A percentile compares a stretch with the other conserved stretches of the same genome.
Evolutionary conservation across 768 basidiomycete genomes (phyloP).

Genomic region (Galerina marginata): DNA sequence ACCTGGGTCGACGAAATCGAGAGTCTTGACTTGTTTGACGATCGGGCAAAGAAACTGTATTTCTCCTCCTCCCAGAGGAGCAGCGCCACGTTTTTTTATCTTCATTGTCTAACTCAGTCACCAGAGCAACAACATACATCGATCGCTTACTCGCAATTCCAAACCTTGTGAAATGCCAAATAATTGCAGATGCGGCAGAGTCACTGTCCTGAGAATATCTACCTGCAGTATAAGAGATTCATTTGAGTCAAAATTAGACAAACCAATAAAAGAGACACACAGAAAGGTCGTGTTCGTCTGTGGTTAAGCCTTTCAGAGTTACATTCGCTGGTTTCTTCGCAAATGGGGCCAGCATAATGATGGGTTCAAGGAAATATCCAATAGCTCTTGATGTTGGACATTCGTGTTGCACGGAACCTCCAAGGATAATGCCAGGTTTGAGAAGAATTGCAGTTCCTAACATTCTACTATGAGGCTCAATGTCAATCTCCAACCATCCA

Average conservation of each 20-base stretch:
- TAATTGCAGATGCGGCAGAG: slow-evolving; percentile 86
- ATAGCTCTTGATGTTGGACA: slow-evolving; percentile 89
- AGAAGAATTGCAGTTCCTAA: slow-evolving; percentile 89
- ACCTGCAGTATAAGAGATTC: slow-evolving; percentile 51
- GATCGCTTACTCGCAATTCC: slow-evolving; percentile 74
- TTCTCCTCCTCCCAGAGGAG: slow-evolving; percentile 93
- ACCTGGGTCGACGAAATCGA: slow-evolving; percentile 92
- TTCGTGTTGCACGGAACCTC: slow-evolving; percentile 82
- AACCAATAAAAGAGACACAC: slow-evolving; percentile 43
- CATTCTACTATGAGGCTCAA: background rate
- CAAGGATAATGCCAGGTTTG: slow-evolving; percentile 90
- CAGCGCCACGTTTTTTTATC: slow-evolving; percentile 95
- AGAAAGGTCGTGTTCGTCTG: slow-evolving; percentile 90
- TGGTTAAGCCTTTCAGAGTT: slow-evolving; percentile 89
- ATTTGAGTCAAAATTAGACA: background rate
- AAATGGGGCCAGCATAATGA: slow-evolving; percentile 91
- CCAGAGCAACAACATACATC: background rate
- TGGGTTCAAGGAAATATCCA: slow-evolving; percentile 92
- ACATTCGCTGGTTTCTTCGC: slow-evolving; percentile 85
- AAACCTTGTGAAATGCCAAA: slow-evolving; percentile 92
- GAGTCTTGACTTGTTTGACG: slow-evolving; percentile 87
- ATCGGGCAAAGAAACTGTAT: slow-evolving; percentile 92
- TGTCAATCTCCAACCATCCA: background rate
- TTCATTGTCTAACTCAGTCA: slow-evolving; percentile 33
- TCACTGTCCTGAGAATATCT: slow-evolving; percentile 88